Evolutionary conservation across 2,329 filamentous ascomycete genomes (phyloP), one percentile per base, ranked within the genome.

Genomic region (Aureobasidium sp.): DNA sequence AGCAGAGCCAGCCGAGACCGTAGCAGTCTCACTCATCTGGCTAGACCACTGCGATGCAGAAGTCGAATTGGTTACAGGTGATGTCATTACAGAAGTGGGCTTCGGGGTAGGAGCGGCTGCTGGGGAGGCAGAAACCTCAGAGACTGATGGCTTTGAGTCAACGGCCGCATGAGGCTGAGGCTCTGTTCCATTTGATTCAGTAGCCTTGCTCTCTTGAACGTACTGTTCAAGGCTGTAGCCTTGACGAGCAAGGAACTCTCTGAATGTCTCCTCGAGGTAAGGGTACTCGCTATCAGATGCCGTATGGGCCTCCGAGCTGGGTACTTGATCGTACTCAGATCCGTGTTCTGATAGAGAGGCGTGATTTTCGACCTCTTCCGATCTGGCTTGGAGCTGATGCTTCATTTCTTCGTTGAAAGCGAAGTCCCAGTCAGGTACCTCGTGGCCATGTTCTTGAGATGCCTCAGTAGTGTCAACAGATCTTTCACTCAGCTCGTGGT

Each of bases 21-120:
- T 34, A 7, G 57, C 24, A 1, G 57, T 50, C 46, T 51, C 57
- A 15, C 34, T 37, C 34, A 37, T 37, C 10, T 4, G 34, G 7
- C 57, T 46, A 32, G 57, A 43, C 46, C 46, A 60, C 36, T 51
- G 57, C 15, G 46, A 60, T 29, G 46, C 57, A 26, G 46, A 39
- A 7, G 36, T 60, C 7, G 57, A 37, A 29, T 46, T 51, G 26
- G 17, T 9, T 5, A 9, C 27, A 17, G 41, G n/a, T n/a, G 43
- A 37, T 2, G 46, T 41, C 8, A 15, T 36, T 41, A 24, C 36
- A n/a, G 46, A 50, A 34, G 57, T 60, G 2, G 46, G 44, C 5
- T 51, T 51, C 4, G 57, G 57, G 3, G 57, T 60, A 8, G 57
- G 46, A 13, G 57, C 57, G 3, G 46, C 57, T 5, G 57, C 46